Evolutionary conservation across 345 rosid species (phyloP).

Genomic region (Populus simonii): DNA sequence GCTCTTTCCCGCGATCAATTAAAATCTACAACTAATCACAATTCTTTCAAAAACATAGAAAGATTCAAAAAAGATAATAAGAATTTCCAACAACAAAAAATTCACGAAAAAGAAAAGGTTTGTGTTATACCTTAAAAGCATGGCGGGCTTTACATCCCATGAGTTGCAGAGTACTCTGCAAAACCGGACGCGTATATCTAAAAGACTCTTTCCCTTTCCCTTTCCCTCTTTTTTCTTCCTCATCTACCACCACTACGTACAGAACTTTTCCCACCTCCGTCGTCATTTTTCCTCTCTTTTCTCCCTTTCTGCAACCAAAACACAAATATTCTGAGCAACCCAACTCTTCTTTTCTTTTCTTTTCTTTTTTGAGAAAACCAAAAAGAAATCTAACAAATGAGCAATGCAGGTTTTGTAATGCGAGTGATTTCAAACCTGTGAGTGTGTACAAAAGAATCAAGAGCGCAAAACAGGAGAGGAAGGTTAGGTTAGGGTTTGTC

Average conservation of each 20-base stretch:
- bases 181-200: constrained; percentile 79
- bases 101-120: background rate
- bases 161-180: constrained; percentile 90
- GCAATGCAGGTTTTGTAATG: constrained; percentile 18
- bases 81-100: background rate
- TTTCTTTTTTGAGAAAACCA: background rate
- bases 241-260: constrained; percentile 86
- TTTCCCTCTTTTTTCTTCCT: constrained; percentile 30
- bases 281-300: constrained; percentile 19
- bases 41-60: background rate
- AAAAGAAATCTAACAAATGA: background rate
- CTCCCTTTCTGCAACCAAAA: constrained; percentile 18
- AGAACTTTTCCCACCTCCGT: constrained; percentile 57
- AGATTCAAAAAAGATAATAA: background rate
- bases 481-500: background rate
- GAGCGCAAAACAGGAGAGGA: background rate
- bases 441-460: background rate
- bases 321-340: background rate
- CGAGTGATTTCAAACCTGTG: background rate
- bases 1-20: background rate
- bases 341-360: background rate
- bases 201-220: constrained; percentile 55
- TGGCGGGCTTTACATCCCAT: constrained; percentile 99
- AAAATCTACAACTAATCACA: background rate
- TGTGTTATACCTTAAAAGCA: constrained; percentile 79